Evolutionary conservation across 1,284 basidiomycete genomes (phyloP), one percentile per base, ranked within the genome.

Genomic region (Spongispora temasekensis): DNA sequence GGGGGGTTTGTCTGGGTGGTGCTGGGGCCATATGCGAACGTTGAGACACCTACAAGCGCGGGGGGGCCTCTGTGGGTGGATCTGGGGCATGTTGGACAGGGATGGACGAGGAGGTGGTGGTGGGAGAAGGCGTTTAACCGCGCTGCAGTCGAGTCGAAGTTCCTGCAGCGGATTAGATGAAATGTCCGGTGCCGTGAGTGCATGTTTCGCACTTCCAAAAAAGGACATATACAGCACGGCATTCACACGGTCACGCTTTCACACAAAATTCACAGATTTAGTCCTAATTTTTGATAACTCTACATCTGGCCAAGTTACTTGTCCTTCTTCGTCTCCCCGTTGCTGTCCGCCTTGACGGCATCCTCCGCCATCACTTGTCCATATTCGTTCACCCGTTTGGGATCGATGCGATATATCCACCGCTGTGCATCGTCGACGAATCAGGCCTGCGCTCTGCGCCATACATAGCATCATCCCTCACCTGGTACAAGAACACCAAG

Each of bases 351-450:
- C 54, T 72, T 77, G 66, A 81, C 80, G 57, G 76, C 80, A 69
- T 85, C 86, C 57, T 77, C 76, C 40, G 69, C 77, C 77, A 89
- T 77, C 67, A 94, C 89, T 78, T 96, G 93, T 59, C 96, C 95
- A 72, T 94, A 98, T 80, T 98, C 97, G 76, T 99, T 99, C 66
- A 94, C 84, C 65, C 97, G 90, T 67, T 91, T 93, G 67, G 90
- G 91, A 79, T 99, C 97, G 70, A 97, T 83, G 56, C 94, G 89
- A 80, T 98, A 99, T 75, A 97, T 96, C 91, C 92, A 98, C 61
- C 94, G 88, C 89, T 97, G 66, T 60, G 52, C 60, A 52, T 32
- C 31, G 28, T 27, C 48, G 55, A n/a, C n/a, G n/a, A n/a, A n/a
- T 74, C 42, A 74, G 53, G 21, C 51, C 40, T 25, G 31, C 34